These are phyloP conservation scores for Pyrenochaeta sp. DNA, from an alignment of 2,329 filamentous ascomycete genomes.

Conservation along the genomic window DNA sequence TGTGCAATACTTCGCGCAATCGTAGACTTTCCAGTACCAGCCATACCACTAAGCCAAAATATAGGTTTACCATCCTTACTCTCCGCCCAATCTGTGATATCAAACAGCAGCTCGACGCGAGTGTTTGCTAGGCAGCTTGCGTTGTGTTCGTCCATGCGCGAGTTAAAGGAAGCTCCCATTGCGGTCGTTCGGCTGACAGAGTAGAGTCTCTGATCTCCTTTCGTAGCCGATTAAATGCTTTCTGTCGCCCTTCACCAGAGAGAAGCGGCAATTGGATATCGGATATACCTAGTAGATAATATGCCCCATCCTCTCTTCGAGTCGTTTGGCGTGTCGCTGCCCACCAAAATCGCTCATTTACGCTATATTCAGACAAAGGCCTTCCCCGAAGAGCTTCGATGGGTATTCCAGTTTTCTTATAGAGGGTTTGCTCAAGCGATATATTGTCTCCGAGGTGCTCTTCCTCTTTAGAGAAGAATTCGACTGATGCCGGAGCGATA, in stretches of 20 bases:
- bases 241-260: neutral
- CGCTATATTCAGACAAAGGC: slow-evolving; percentile 6
- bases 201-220: slow-evolving; percentile 15
- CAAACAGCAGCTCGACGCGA: slow-evolving; percentile 31
- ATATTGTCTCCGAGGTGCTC: slow-evolving; percentile 6
- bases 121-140: slow-evolving; percentile 33
- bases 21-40: slow-evolving; percentile 16
- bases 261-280: slow-evolving; percentile 30
- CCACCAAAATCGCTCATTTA: slow-evolving; percentile 28
- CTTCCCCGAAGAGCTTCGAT: neutral
- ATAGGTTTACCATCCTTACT: slow-evolving; percentile 23
- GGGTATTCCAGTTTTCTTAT: slow-evolving; percentile 11
- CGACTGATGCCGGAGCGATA: slow-evolving; percentile 7
- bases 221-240: slow-evolving; percentile 14
- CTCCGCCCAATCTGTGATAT: slow-evolving; percentile 31
- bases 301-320: slow-evolving; percentile 21
- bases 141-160: slow-evolving; percentile 22
- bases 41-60: slow-evolving; percentile 44
- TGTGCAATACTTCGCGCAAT: slow-evolving; percentile 30
- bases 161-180: slow-evolving; percentile 24
- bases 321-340: slow-evolving; percentile 24
- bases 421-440: slow-evolving; percentile 2
- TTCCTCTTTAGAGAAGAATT: slow-evolving; percentile 7
- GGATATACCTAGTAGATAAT: slow-evolving; percentile 24
- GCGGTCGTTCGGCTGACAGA: slow-evolving; percentile 6